Evolutionary conservation across 805 yeast genomes (phyloP).

Genomic region (Teunomyces gatunensis): DNA sequence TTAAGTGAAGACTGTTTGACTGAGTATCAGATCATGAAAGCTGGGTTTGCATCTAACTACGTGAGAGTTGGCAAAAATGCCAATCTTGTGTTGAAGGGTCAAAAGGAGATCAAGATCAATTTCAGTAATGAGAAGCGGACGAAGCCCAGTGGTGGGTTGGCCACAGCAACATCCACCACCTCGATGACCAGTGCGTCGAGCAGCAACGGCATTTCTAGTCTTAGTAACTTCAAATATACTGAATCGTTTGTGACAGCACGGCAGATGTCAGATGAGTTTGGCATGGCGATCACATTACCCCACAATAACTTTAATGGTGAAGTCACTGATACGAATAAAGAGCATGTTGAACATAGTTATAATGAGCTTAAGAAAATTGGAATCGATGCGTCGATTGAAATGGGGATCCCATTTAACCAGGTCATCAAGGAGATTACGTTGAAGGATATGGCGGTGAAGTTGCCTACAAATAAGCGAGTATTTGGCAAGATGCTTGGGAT

Average conservation of each 20-base stretch:
- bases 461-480: constrained; percentile 52
- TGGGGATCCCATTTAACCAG: constrained; percentile 27
- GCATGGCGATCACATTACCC: constrained; percentile 16
- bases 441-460: constrained; percentile 51
- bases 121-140: constrained; percentile 34
- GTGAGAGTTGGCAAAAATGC: constrained; percentile 63
- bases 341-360: constrained; percentile 27
- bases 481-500: constrained; percentile 41
- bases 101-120: constrained; percentile 47
- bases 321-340: constrained; percentile 16
- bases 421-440: constrained; percentile 34
- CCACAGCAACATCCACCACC: constrained; percentile 5
- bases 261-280: constrained; percentile 11
- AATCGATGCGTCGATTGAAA: constrained; percentile 38
- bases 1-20: constrained; percentile 61
- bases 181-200: not conserved
- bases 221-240: constrained; percentile 17
- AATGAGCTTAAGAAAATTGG: constrained; percentile 42
- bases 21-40: constrained; percentile 71
- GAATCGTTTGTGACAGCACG: constrained; percentile 28
- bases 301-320: constrained; percentile 15
- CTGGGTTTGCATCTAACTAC: constrained; percentile 82
- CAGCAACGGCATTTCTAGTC: not conserved
- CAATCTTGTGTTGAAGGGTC: constrained; percentile 42
- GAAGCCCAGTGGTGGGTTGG: not conserved